Conservation (phyloP, 495 filamentous ascomycete species). For the Pseudomonodictys pantanalensis region DNA sequence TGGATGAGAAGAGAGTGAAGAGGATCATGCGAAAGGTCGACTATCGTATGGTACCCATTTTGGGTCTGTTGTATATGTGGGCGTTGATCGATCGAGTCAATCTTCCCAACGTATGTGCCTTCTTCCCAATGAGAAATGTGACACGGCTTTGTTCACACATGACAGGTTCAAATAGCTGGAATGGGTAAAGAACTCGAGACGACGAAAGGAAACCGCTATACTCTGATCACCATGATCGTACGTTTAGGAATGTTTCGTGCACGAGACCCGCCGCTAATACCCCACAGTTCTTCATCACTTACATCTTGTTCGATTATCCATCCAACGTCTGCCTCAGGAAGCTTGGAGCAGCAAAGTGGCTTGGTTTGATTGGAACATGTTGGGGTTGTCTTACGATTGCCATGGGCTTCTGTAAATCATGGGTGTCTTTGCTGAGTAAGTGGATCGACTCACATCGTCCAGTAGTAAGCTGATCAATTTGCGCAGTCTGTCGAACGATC, state of each 20-base stretch:
- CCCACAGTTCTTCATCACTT: conserved; percentile 9
- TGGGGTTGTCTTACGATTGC: conserved; percentile 4
- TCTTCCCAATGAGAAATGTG: not conserved
- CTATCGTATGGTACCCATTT: conserved; percentile 11
- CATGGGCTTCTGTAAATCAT: not conserved
- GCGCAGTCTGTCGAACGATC: conserved; percentile 3
- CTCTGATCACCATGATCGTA: conserved; percentile 3
- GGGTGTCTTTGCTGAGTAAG: not conserved
- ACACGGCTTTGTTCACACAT: not conserved
- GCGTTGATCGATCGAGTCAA: conserved; percentile 16
- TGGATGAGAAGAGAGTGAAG: too few relatives aligned
- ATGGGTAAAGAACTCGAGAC: conserved; percentile 12
- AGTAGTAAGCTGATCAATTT: not conserved
- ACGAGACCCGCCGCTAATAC: not conserved
- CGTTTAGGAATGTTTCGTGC: not conserved
- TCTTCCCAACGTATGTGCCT: conserved; percentile 7
- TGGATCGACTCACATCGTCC: not conserved
- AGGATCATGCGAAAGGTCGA: conserved; percentile 15
- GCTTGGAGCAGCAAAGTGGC: conserved; percentile 4
- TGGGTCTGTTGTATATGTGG: conserved; percentile 4
- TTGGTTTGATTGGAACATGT: not conserved
- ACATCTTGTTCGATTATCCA: conserved; percentile 8
- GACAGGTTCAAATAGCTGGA: conserved; percentile 5
- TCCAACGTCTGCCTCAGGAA: not conserved
- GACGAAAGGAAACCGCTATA: conserved; percentile 3